Percentiles rank a stretch among this genome's conserved stretches.
These are phyloP conservation scores for Cyberlindnera misumaiensis DNA, from an alignment of 805 yeast genomes.

Conservation along the genomic window DNA sequence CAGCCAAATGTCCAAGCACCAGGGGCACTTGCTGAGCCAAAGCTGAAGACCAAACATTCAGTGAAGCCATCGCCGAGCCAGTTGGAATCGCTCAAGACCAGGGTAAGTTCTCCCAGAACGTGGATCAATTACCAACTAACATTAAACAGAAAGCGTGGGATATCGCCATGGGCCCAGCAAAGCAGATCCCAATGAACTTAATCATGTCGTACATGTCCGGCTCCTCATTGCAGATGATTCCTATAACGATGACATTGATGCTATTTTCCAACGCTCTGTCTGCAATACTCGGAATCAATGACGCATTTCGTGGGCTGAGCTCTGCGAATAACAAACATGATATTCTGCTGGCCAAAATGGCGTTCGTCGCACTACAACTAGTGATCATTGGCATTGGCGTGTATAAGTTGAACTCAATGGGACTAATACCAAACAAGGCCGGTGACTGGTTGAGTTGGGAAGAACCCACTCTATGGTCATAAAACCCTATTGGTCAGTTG, in stretches of 20 bases:
- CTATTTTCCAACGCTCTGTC: conserved; percentile 70
- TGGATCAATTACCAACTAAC: neutral
- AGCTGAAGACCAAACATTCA: neutral
- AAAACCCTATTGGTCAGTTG: neutral
- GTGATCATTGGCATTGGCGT: conserved; percentile 67
- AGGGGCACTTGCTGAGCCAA: conserved; percentile 5
- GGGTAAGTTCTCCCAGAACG: neutral
- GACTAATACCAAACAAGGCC: conserved; percentile 76
- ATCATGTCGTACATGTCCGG: conserved; percentile 93
- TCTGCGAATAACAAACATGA: conserved; percentile 31
- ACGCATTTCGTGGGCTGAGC: conserved; percentile 44
- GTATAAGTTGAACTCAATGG: conserved; percentile 84
- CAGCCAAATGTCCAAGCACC: conserved; percentile 6
- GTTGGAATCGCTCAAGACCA: conserved; percentile 8
- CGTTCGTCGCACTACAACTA: conserved; percentile 39
- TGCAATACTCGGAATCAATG: conserved; percentile 54
- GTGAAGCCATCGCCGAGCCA: conserved; percentile 5
- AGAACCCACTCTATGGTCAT: conserved; percentile 23
- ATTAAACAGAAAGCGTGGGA: conserved; percentile 69
- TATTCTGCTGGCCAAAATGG: conserved; percentile 22
- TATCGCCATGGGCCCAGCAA: conserved; percentile 74
- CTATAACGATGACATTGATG: conserved; percentile 85
- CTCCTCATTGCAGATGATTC: conserved; percentile 79
- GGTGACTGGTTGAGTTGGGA: conserved; percentile 96
- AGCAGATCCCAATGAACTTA: conserved; percentile 82